phyloP scores from a whole-genome alignment of 352 stramenopile species.

The Sclerospora graminicola region DNA sequence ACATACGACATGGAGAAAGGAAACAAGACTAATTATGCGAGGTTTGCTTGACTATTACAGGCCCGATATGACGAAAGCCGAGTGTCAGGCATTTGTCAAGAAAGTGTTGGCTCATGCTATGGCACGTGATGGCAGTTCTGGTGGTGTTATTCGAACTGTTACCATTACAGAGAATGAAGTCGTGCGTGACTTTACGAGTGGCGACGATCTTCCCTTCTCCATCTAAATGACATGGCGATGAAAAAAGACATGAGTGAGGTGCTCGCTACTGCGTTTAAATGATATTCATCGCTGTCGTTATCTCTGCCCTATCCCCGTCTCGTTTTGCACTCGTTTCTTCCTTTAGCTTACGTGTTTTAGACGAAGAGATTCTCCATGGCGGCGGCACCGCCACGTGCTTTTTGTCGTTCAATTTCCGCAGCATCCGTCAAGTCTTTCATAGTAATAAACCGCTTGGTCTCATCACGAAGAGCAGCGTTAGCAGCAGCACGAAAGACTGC shows the following conservation, averaged over 20 bases:
- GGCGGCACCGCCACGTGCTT: constrained; percentile 39
- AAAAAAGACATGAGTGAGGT: background rate
- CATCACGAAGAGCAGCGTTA: constrained; percentile 52
- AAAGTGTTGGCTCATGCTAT: constrained; percentile 96
- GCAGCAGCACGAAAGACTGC: constrained; percentile 74
- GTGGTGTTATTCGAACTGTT: constrained; percentile 95
- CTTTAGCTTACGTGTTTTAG: constrained; percentile 21
- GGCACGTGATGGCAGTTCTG: constrained; percentile 96
- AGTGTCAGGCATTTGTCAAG: constrained; percentile 92
- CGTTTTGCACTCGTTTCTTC: background rate
- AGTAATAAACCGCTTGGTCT: constrained; percentile 47
- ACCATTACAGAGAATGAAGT: constrained; percentile 89
- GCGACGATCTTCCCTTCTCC: constrained; percentile 86
- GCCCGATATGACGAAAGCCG: constrained; percentile 94
- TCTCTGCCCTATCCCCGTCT: no score
- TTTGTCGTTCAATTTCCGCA: constrained; percentile 65
- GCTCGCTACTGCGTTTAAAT: constrained; percentile 6
- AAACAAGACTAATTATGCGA: background rate
- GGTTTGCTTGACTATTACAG: constrained; percentile 13
- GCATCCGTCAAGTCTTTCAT: constrained; percentile 75
- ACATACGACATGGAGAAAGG: no score
- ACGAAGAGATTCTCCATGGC: constrained; percentile 81
- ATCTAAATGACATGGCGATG: constrained; percentile 31
- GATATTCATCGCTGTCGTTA: background rate
- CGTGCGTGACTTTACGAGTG: constrained; percentile 88